These are phyloP conservation scores for Colletotrichum navitas DNA, from an alignment of 2,329 filamentous ascomycete species.

Conservation along the genomic window DNA sequence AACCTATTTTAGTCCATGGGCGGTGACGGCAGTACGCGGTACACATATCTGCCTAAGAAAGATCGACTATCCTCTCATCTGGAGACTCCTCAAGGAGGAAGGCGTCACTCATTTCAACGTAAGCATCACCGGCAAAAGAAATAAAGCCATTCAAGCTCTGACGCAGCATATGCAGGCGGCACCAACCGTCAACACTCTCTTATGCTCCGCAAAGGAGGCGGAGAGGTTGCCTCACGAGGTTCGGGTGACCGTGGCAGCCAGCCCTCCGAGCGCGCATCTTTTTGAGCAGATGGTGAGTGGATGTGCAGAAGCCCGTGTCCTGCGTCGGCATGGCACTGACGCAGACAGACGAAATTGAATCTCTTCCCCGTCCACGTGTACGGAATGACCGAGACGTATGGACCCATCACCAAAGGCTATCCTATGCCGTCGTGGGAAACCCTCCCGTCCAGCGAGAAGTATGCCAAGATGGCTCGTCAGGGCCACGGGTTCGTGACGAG, in stretches of 20 bases:
- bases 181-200: constrained; percentile 88
- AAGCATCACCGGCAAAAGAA: constrained; percentile 76
- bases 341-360: constrained; percentile 70
- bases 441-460: constrained; percentile 81
- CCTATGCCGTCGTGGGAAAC: constrained; percentile 86
- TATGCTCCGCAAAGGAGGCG: constrained; percentile 85
- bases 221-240: constrained; percentile 77
- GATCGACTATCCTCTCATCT: constrained; percentile 94
- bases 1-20: constrained; percentile 71
- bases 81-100: constrained; percentile 88
- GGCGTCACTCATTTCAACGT: constrained; percentile 95
- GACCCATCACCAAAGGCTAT: constrained; percentile 95
- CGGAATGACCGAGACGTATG: constrained; percentile 89
- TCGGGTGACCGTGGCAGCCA: constrained; percentile 91
- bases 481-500: constrained; percentile 91
- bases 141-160: not conserved
- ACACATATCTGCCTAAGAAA: constrained; percentile 85
- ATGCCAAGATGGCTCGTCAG: constrained; percentile 90
- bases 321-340: constrained; percentile 10
- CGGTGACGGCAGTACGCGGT: constrained; percentile 90
- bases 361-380: constrained; percentile 94
- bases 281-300: constrained; percentile 87
- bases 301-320: not conserved
- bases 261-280: constrained; percentile 87
- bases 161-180: constrained; percentile 5